These are phyloP conservation scores for Corynespora cassiicola DNA, from an alignment of 2,329 filamentous ascomycete genomes.

Conservation along the genomic window DNA sequence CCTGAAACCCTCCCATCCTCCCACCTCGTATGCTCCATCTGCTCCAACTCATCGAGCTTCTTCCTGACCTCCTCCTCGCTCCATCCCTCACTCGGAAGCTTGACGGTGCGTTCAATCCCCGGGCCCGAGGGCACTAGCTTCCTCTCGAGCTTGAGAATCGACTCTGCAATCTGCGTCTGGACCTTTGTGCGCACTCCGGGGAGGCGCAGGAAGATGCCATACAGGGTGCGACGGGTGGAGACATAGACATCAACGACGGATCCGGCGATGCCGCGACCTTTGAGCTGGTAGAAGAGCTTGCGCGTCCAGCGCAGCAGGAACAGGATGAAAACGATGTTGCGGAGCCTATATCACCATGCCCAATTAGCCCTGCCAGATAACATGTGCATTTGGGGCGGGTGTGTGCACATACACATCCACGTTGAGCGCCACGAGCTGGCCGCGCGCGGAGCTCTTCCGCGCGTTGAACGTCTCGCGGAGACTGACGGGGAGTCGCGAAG, in stretches of 20 bases:
- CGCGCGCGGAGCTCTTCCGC: conserved; percentile 63
- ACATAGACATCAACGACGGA: conserved; percentile 77
- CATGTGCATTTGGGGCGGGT: not conserved
- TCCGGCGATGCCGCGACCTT: conserved; percentile 86
- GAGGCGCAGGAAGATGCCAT: conserved; percentile 83
- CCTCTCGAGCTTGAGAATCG: conserved; percentile 78
- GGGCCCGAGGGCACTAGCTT: conserved; percentile 81
- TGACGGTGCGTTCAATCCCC: conserved; percentile 74
- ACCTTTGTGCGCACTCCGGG: conserved; percentile 89
- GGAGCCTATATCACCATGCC: conserved; percentile 63
- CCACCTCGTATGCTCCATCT: conserved; percentile 94
- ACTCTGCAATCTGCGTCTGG: conserved; percentile 80
- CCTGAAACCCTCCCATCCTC: conserved; percentile 95
- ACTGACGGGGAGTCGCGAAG: conserved; percentile 74
- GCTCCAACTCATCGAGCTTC: conserved; percentile 79
- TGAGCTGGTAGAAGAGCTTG: conserved; percentile 81
- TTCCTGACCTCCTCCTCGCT: conserved; percentile 76
- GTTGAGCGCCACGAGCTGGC: conserved; percentile 66
- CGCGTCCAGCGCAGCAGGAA: conserved; percentile 86
- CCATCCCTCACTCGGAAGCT: conserved; percentile 85
- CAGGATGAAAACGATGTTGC: conserved; percentile 86
- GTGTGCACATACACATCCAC: conserved; percentile 70
- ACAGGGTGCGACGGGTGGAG: conserved; percentile 74
- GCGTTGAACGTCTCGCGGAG: conserved; percentile 71
- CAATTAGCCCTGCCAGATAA: conserved; percentile 1